Evolutionary conservation across 2,329 filamentous ascomycete species (phyloP), one percentile per base, ranked within the genome.

Genomic region (Nemania diffusa): DNA sequence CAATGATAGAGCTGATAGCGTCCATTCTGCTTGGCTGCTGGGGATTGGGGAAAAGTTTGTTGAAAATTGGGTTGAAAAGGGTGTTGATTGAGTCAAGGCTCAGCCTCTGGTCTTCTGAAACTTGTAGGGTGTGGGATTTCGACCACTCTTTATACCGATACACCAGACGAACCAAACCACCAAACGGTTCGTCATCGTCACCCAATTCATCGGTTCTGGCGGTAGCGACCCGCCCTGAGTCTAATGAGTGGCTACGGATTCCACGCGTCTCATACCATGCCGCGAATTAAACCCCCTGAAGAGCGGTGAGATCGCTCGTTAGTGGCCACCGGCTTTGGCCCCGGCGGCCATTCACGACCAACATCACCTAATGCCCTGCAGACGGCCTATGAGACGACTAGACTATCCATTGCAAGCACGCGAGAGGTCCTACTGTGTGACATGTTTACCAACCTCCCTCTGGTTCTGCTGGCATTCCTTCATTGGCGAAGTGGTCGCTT

Each of bases 1-100:
- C 62, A 51, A 71, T 26, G 51, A 62, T 37, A 64, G 69, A 65
- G 66, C 55, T 44, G 57, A 63, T 61, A 57, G 70, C 69, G 51
- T 72, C 70, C 70, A 72, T 72, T 58, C 59, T 68, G 40, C 34
- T 42, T 17, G 51, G 64, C 62, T 68, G 68, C 55, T 64, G 57
- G 42, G 44, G 42, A 5, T 53, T 60, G 29, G 56, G 57, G 51
- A 32, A 55, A 55, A 57, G 15, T 57, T 63, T 48, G 46, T 27
- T 53, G 48, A 68, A 61, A 61, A 51, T 55, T 64, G 55, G 24
- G 42, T 68, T 48, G 7, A 48, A 57, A 62, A 62, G 22, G 53
- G 32, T 69, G 57, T 69, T 65, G 64, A 53, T 67, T 13, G 68
- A 32, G 59, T 66, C 40, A 71, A 71, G 69, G 69, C 69, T 51